Base-by-base conservation (phyloP, 2,329 filamentous ascomycete genomes). In the Colletotrichum musicola region DNA sequence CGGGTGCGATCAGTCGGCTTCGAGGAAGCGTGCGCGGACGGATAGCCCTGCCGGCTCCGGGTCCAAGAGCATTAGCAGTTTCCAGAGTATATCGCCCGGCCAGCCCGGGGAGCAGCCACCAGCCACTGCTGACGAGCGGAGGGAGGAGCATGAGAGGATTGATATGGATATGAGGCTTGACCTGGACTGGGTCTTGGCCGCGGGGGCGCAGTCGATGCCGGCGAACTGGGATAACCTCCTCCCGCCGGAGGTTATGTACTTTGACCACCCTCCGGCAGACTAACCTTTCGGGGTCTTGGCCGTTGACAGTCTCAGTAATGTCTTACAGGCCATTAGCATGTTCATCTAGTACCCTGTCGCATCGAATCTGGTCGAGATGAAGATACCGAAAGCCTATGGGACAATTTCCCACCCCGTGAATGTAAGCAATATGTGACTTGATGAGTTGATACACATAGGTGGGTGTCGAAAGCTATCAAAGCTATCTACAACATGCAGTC, bases 161-260 rank as follows among this genome's bases (percentile, higher is more conserved):
- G 61, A 63, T 40, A 49, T 64, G 53, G 38, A 64, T 6, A 64
- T 59, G 64, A 53, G 60, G 54, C 61, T 68, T 10, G 64, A 68
- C 42, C 60, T 68, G 12, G 64, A 64, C 18, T 68, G 47, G 64
- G 64, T 67, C 2, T 63, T 67, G 20, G 53, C 53, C 18, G 60
- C 60, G 22, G 54, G 54, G 4, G 47, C 51, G 1, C 64, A 68
- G 38, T 18, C 60, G 3, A 64, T 68, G 38, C 64, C 27, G 1
- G 64, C 18, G 7, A 40, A 18, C 14, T 64, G 61, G 60, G 60
- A 59, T 35, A 30, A 35, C 14, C 6, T 68, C 4, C 9, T 59
- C 30, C 47, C 46, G 10, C 49, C 60, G 20, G 64, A 59, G 14
- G 42, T 61, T n/a, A 12, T 57, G 14, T 63, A 46, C 10, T 63